phyloP scores from a whole-genome alignment of 1,139 yeast genomes.

The Kazachstania sp. region DNA sequence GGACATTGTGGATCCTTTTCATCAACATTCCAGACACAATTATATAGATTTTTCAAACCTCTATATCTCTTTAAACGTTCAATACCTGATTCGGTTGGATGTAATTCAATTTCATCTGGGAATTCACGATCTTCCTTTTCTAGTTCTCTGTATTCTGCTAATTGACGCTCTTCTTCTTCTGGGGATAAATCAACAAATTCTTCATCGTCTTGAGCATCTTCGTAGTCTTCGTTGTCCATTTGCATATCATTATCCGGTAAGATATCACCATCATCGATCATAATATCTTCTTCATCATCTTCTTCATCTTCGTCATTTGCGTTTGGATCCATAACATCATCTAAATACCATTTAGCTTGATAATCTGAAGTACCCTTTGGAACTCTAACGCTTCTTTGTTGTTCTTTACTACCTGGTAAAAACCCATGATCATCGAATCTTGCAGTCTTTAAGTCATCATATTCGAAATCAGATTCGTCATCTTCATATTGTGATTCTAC shows the following conservation, averaged over 20 bases:
- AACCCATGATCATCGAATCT: slow-evolving; percentile 65
- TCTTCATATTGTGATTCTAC: slow-evolving; percentile 44
- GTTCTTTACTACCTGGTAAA: slow-evolving; percentile 38
- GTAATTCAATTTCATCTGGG: slow-evolving; percentile 89
- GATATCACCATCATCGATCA: slow-evolving; percentile 17
- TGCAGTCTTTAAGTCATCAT: slow-evolving; percentile 44
- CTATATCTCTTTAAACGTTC: slow-evolving; percentile 71
- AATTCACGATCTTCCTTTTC: slow-evolving; percentile 84
- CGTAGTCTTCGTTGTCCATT: slow-evolving; percentile 22
- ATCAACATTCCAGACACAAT: slow-evolving; percentile 81
- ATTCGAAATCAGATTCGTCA: slow-evolving; percentile 38
- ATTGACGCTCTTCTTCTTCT: slow-evolving; percentile 78
- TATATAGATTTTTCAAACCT: slow-evolving; percentile 75
- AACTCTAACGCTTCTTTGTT: slow-evolving; percentile 37
- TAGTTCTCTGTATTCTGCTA: slow-evolving; percentile 55
- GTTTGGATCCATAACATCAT: slow-evolving; percentile 46
- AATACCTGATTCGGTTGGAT: slow-evolving; percentile 65
- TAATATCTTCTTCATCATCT: slow-evolving; percentile 32
- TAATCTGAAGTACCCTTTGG: slow-evolving; percentile 91
- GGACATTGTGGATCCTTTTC: slow-evolving; percentile 76
- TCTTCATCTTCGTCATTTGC: slow-evolving; percentile 37
- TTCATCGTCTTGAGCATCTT: slow-evolving; percentile 39
- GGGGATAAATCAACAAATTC: slow-evolving; percentile 65
- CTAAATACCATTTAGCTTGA: slow-evolving; percentile 88
- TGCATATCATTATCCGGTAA: slow-evolving; percentile 11